Evolutionary conservation across 306 rosid species (phyloP).

Genomic region (Begonia peltatifolia): DNA sequence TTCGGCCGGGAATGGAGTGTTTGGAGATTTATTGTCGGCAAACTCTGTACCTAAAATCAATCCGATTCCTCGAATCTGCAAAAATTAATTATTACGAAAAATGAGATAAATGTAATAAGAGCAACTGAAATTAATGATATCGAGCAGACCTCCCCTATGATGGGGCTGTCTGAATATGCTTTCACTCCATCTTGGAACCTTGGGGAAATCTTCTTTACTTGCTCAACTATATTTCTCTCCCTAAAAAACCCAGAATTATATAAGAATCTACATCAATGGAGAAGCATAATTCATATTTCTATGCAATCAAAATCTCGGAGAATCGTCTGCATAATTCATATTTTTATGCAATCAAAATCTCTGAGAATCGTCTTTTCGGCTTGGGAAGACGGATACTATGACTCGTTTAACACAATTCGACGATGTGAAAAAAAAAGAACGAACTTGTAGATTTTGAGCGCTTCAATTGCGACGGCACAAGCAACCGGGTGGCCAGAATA

Average conservation of each 20-base stretch:
- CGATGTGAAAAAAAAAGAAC: constrained; percentile 10
- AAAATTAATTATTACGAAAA: constrained; percentile 2
- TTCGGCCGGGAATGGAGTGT: constrained; percentile 73
- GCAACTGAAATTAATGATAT: not conserved
- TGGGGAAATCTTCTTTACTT: constrained; percentile 43
- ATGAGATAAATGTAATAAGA: not conserved
- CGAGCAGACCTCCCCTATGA: constrained; percentile 71
- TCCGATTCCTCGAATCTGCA: constrained; percentile 86
- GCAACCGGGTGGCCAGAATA: constrained; percentile 87
- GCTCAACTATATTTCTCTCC: constrained; percentile 62
- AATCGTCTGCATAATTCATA: too few species aligned
- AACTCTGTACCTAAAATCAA: constrained; percentile 71
- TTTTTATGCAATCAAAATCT: not conserved
- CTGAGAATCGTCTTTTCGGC: too few species aligned
- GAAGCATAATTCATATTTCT: too few species aligned
- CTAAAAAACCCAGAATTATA: constrained; percentile 20
- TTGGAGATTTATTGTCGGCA: constrained; percentile 76
- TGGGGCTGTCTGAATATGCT: constrained; percentile 67
- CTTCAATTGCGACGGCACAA: constrained; percentile 86
- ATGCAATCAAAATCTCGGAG: not conserved
- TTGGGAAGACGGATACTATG: too few species aligned
- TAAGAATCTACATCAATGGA: constrained; percentile 1
- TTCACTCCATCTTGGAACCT: constrained; percentile 78
- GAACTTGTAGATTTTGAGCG: constrained; percentile 80
- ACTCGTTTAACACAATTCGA: too few species aligned